A percentile compares a stretch with the other conserved stretches of the same genome.
Evolutionary conservation across 345 rosid species (phyloP).

Genomic region (Firmiana major): DNA sequence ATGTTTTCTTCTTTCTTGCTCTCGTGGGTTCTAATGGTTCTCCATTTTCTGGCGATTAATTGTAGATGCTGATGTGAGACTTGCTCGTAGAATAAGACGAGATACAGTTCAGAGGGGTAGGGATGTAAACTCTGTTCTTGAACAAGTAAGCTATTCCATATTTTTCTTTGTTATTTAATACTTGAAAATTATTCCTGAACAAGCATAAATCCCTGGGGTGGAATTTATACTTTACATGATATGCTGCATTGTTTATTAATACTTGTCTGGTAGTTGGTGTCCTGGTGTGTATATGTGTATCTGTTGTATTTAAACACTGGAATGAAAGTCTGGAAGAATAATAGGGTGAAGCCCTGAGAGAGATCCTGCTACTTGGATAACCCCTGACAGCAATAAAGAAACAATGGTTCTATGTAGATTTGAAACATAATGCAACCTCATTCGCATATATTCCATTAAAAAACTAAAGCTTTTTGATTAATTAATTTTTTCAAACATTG

Average conservation of each 20-base stretch:
- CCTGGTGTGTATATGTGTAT: not conserved
- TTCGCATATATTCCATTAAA: not conserved
- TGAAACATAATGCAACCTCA: not conserved
- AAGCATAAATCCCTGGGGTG: not conserved
- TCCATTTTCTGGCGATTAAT: slow-evolving; percentile 23
- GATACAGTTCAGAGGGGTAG: slow-evolving; percentile 97
- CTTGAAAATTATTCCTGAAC: not conserved
- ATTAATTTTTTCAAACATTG: slow-evolving; percentile 5
- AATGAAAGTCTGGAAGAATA: not conserved
- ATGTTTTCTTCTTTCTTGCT: slow-evolving; percentile 6
- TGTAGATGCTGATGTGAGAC: slow-evolving; percentile 99
- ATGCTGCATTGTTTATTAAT: not conserved
- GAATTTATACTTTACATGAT: not conserved
- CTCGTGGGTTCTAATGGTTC: not conserved
- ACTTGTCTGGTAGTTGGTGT: not conserved
- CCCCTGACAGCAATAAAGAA: not conserved
- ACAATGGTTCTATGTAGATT: not conserved
- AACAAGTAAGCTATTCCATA: slow-evolving; percentile 54
- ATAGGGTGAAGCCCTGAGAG: not conserved
- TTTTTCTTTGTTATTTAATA: slow-evolving; percentile 13
- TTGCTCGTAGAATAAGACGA: slow-evolving; percentile 98
- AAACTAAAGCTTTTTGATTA: not conserved
- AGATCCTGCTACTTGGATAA: not conserved
- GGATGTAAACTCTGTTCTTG: slow-evolving; percentile 94
- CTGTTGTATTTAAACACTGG: not conserved